Evolutionary conservation across 1,139 yeast genomes (phyloP), one percentile per base, ranked within the genome.

Genomic region (Candida smagusa): DNA sequence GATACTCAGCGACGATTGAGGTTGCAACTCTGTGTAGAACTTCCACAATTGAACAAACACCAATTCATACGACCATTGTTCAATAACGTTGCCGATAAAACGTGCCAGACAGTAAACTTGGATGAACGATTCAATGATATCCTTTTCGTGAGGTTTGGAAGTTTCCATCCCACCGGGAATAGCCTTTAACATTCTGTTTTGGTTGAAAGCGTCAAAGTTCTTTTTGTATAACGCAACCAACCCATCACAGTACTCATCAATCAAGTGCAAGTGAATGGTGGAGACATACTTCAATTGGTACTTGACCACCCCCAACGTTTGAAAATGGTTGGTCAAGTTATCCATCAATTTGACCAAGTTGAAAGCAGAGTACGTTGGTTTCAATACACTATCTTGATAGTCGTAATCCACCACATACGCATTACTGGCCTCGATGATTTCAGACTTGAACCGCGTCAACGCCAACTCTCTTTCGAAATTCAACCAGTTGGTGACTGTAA

Each of bases 241-340:
- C 23, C 74, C 67, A 3, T 71, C 73, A 40, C 72, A 71, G 52
- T 85, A 89, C 29, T 65, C 65, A 39, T 83, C 84, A 19, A 88
- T 56, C 31, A 89, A 56, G 24, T 69, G 70, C 34, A 88, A 59
- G 54, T 88, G 95, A 27, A 88, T 79, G 21, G 78, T 79, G 7
- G 86, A 77, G 22, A 86, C 75, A 40, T 83, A 82, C 49, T 78
- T 74, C 38, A 86, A 64, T 50, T 88, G 87, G 51, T 77, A 83
- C 40, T 77, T 78, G 30, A 78, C 75, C 21, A 85, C 67, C 16
- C 72, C 68, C 39, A 81, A 59, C 9, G 81, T 68, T 30, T 70
- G 62, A 50, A 81, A 84, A 46, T 81, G 84, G 30, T 68, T 70
- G 6, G 87, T 85, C 30, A 87, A 70, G 36, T 81, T 81, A 43